Percentiles rank a stretch among this genome's conserved stretches.
These are phyloP conservation scores for Fusarium longipes DNA, from an alignment of 2,329 filamentous ascomycete genomes.

Conservation along the genomic window DNA sequence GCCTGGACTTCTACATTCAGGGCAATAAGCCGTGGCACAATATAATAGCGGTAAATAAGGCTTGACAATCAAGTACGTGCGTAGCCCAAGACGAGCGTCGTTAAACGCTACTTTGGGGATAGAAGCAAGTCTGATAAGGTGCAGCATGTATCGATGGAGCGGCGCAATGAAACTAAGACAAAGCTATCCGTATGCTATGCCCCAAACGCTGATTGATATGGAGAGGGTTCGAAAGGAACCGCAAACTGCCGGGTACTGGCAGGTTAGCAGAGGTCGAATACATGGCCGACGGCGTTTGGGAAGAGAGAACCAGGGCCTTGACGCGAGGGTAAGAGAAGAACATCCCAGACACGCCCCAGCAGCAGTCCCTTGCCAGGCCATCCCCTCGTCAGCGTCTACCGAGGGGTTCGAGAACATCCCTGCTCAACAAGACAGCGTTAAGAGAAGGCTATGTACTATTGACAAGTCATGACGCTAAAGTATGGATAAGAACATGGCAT, in stretches of 20 bases:
- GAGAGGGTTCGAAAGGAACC: constrained; percentile 41
- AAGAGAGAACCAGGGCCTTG: constrained; percentile 33
- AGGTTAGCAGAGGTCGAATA: constrained; percentile 34
- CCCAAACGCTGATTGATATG: constrained; percentile 39
- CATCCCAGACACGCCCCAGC: constrained; percentile 46
- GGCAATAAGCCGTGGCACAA: constrained; percentile 32
- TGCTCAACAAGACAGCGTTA: constrained; percentile 38
- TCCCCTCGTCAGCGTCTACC: constrained; percentile 50
- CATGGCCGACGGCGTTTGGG: constrained; percentile 35
- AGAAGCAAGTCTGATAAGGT: constrained; percentile 41
- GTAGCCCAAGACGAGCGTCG: constrained; percentile 35
- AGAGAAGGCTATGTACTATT: constrained; percentile 44
- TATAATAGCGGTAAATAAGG: constrained; percentile 10
- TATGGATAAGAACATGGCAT: constrained; percentile 40
- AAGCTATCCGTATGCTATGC: constrained; percentile 47
- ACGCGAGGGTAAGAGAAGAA: constrained; percentile 43
- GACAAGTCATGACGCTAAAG: constrained; percentile 44
- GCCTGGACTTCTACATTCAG: constrained; percentile 35
- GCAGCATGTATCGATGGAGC: constrained; percentile 37
- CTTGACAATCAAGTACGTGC: constrained; percentile 23
- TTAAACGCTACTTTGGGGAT: constrained; percentile 37
- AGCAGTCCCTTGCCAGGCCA: constrained; percentile 41
- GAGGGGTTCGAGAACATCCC: constrained; percentile 48
- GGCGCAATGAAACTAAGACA: constrained; percentile 42
- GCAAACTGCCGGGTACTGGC: constrained; percentile 46